Evolutionary conservation across 176 grass and related monocot species (phyloP), one percentile per base, ranked within the genome.

Genomic region (Triticum urartu): DNA sequence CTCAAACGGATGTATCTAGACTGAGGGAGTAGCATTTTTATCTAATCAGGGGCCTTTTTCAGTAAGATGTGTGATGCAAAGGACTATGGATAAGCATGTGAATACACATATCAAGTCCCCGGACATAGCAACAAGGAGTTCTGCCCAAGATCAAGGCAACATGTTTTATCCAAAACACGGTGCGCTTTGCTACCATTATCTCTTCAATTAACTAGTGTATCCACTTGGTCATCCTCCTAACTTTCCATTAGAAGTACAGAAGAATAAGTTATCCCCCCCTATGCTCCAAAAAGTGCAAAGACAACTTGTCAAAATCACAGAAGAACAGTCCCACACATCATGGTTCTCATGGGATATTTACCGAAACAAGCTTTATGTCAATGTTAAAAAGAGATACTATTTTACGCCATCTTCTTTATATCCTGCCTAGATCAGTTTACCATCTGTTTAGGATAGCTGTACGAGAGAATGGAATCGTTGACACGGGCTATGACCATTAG

Each of bases 181-280:
- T 32, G 39, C 32, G 40, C 15, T 65, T n/a, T 60, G 1, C 80
- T 76, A 43, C 36, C 26, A 68, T 59, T 54, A 68, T 82, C 24
- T 88, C 47, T 77, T 82, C 15, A 63, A 30, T 43, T 62, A 88
- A 88, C 17, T 68, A 83, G 12, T 32, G 0, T 69, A 78, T 78
- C 35, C 11, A 21, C 50, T 47, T 68, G 62, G 17, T 14, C 72
- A 33, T 13, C 70, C 3, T 68, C 59, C 43, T 48, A 66, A 5
- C 10, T 58, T 63, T 68, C 36, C 74, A 84, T 72, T 84, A 54
- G 21, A 83, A 79, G 36, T 18, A 62, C 5, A 88, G 21, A 71
- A 78, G 30, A 84, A 84, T 88, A 88, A 72, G 26, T 52, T 65
- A 52, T 35, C 64, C 67, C 15, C 15, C 64, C 18, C 4, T 11